Evolutionary conservation across 139 green algal genomes (phyloP).

Genomic region (Desmodesmus armatus): DNA sequence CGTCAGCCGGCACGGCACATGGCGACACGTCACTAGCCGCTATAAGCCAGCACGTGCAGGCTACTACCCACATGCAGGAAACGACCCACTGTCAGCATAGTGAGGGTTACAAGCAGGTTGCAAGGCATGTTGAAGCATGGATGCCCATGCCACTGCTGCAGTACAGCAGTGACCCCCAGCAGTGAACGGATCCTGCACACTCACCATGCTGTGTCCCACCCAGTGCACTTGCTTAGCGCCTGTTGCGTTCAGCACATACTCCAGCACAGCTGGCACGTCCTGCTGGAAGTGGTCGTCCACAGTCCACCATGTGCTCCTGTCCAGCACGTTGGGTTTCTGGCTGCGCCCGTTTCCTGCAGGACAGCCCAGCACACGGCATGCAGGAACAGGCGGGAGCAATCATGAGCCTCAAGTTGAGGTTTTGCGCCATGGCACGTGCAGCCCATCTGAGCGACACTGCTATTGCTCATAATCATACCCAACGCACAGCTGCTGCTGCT

Average conservation of each 20-base stretch:
- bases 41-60: too few species aligned
- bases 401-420: too few species aligned
- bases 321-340: conserved; percentile 28
- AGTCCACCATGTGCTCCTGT: conserved; percentile 45
- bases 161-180: neutral
- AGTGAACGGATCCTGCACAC: neutral
- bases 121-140: neutral
- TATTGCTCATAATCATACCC: too few species aligned
- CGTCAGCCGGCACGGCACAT: too few species aligned
- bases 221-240: conserved; percentile 36
- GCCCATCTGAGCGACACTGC: neutral
- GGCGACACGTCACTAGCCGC: too few species aligned
- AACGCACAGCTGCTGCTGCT: neutral
- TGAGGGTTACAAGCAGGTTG: too few species aligned
- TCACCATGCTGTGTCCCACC: conserved; percentile 50
- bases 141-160: neutral
- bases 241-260: conserved; percentile 31
- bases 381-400: too few species aligned
- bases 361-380: neutral
- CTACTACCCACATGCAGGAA: too few species aligned
- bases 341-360: conserved; percentile 41
- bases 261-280: conserved; percentile 38
- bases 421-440: too few species aligned
- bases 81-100: too few species aligned
- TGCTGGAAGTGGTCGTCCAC: conserved; percentile 41